Base-by-base conservation (phyloP, 306 rosid species). In the Cercis canadensis region DNA sequence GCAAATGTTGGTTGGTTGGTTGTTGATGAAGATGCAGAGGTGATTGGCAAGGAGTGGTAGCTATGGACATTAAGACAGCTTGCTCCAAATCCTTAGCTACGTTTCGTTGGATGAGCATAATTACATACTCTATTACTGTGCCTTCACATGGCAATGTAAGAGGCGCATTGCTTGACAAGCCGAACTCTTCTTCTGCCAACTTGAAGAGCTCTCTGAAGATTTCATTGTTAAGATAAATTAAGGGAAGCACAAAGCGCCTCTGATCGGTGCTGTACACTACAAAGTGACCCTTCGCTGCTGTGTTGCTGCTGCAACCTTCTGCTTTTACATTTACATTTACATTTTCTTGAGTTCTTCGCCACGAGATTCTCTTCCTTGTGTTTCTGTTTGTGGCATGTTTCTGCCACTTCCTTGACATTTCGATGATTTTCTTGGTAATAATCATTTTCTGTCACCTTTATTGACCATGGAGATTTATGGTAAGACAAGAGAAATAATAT, bases 121-220 rank as follows among this genome's bases (percentile, higher is more conserved):
- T 59, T 0, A 72, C 17, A 49, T 73, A 73, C 19, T 72, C 69
- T 3, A 72, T 43, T 0, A 44, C n/a, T 3, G 44, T 59, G 7
- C 18, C 78, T n/a, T 78, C 78, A 43, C 50, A 78, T n/a, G 83
- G 78, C 78, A 78, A 60, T 11, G 54, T 52, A 0, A 72, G 65
- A 0, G 83, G 75, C 53, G 41, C 58, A n/a, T 73, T 78, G 31
- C 53, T 43, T 6, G 39, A 52, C 0, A 59, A 21, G 56, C 75
- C 83, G 58, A 58, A 78, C 45, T 78, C 83, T 21, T 78, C 78
- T 59, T 72, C 83, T 58, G 83, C 83, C 46, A 78, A 44, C 9
- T 78, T 53, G 55, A 78, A 73, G 2, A 78, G 74, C 69, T 78
- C 78, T 52, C 51, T 73, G 37, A 67, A 60, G 2, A 79, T 79